Evolutionary conservation across 768 basidiomycete species (phyloP), one percentile per base, ranked within the genome.

Genomic region (Thelephora ganbajun): DNA sequence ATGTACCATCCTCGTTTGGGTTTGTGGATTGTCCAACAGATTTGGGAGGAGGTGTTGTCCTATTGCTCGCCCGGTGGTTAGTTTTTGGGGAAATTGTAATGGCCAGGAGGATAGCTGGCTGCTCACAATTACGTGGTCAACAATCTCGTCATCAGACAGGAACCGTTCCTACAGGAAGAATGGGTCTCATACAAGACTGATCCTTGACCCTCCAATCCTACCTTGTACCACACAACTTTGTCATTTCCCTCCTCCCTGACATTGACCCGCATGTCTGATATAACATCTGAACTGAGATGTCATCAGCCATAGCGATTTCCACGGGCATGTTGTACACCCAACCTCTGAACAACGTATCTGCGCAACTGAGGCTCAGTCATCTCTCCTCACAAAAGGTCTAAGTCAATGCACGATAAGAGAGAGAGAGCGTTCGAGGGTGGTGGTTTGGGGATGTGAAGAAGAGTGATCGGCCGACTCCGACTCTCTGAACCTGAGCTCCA

Each of bases 1-100:
- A 90, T 77, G 61, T 89, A 90, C 87, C 87, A 90, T 41, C 87
- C 87, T 23, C 81, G 76, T 49, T 78, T 76, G 1, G 87, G 87
- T 5, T 79, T 75, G 59, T 88, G 87, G 22, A 88, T 76, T 9
- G 75, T 75, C 87, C 87, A 90, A 48, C 73, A 70, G 2, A 85
- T 60, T 0, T 72, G 71, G 19, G 73, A 76, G 3, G 74, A 78
- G n/a, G 74, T 69, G 35, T 81, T 82, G 49, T 88, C 81, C 83
- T 82, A 50, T 3, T 33, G 30, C 11, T 16, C 6, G 16, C 2
- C 43, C 13, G 34, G 30, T 5, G 26, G 12, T 5, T 2, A 22
- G 30, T 12, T 12, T 22, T 3, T 3, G 7, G 14, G 13, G 12
- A 49, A 19, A 18, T 18, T 26, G 33, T 45, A 39, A 46, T 37